Conservation (phyloP, 345 rosid genomes). For the Eucalyptus decipiens region DNA sequence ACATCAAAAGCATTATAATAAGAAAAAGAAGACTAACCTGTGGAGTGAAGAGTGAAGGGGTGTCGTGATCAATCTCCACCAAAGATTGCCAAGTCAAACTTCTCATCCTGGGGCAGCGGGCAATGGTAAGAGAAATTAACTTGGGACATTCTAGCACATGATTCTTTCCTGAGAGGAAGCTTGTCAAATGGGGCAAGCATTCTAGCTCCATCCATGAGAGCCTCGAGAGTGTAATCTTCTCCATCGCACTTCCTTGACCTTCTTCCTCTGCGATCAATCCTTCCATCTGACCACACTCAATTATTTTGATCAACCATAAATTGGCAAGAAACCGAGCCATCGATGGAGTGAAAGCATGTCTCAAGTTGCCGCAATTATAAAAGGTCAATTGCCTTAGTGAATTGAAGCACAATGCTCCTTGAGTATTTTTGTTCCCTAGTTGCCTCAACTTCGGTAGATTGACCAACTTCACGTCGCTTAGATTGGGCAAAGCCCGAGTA, state of each 20-base stretch:
- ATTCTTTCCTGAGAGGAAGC: neutral
- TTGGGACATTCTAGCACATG: neutral
- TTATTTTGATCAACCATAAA: rapidly evolving
- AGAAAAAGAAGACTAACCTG: too few species aligned
- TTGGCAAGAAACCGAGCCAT: neutral
- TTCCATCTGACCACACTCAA: neutral
- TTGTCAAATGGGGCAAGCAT: neutral
- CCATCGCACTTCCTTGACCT: neutral
- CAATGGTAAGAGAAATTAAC: too few species aligned
- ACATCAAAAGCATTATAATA: too few species aligned
- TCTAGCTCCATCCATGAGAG: rapidly evolving
- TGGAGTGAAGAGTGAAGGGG: too few species aligned
- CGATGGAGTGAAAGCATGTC: neutral
- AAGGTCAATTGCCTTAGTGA: rapidly evolving
- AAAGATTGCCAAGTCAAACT: neutral
- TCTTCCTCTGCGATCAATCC: neutral
- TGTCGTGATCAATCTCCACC: too few species aligned
- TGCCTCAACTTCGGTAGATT: too few species aligned
- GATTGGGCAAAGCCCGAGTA: too few species aligned
- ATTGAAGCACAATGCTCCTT: rapidly evolving
- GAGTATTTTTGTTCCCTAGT: too few species aligned
- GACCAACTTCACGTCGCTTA: rapidly evolving
- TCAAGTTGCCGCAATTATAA: neutral
- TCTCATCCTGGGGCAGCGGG: neutral
- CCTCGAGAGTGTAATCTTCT: rapidly evolving